These are phyloP conservation scores for Boechera retrofracta DNA, from an alignment of 345 rosid species.

Conservation along the genomic window DNA sequence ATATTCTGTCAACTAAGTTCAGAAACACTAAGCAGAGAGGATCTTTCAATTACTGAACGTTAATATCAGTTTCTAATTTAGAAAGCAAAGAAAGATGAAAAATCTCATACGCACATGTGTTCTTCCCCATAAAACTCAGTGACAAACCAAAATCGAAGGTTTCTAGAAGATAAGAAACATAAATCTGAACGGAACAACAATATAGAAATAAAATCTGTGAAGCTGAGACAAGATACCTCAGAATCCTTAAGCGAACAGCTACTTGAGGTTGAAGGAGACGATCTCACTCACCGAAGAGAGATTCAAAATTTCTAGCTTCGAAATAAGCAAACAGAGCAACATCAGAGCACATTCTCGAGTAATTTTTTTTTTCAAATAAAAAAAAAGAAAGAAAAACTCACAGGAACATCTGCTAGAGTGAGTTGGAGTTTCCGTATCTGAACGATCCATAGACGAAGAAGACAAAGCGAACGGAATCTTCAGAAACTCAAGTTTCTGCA, in stretches of 20 bases:
- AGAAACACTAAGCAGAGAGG: conserved; percentile 19
- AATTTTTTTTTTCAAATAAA: neutral
- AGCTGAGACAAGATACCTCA: conserved; percentile 14
- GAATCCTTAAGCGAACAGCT: neutral
- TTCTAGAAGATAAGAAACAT: neutral
- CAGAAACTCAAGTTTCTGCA: neutral
- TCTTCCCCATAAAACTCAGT: neutral
- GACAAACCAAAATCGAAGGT: conserved; percentile 1
- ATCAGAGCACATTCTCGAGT: neutral
- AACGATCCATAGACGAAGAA: conserved; percentile 6
- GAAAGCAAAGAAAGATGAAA: neutral
- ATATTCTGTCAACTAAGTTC: neutral
- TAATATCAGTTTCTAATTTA: neutral
- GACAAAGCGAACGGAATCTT: neutral
- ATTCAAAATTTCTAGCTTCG: conserved; percentile 2
- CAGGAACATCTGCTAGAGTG: neutral
- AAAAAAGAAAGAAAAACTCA: neutral
- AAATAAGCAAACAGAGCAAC: conserved; percentile 30
- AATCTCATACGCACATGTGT: neutral
- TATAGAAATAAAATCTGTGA: neutral
- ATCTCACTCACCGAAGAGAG: conserved; percentile 3
- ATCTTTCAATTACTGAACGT: neutral
- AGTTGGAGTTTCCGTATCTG: neutral
- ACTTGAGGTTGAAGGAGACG: conserved; percentile 12
- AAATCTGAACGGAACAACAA: neutral